Evolutionary conservation across 2,329 filamentous ascomycete species (phyloP).

Genomic region (Coniochaeta sp.): DNA sequence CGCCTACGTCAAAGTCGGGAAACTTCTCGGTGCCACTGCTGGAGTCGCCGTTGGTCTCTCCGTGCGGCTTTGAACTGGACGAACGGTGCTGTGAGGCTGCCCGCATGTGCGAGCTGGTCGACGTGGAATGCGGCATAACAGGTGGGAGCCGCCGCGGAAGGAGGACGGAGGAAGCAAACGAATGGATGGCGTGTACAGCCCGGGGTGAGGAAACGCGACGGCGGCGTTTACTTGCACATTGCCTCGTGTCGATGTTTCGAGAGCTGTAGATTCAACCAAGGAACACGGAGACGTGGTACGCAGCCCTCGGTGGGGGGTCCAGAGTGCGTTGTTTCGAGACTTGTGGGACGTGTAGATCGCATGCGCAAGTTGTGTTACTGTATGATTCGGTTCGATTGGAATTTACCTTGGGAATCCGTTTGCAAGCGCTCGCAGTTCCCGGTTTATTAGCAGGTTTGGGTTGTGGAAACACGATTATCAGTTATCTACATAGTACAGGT

Average conservation of each 20-base stretch:
- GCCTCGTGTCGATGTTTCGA: background rate
- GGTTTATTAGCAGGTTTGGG: background rate
- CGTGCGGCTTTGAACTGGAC: constrained; percentile 19
- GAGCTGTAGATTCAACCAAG: background rate
- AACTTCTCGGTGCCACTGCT: constrained; percentile 45
- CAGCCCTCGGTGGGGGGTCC: background rate
- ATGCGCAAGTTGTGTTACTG: background rate
- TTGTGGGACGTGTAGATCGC: constrained; percentile 1
- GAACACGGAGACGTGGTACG: background rate
- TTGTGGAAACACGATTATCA: background rate
- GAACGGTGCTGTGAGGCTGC: constrained; percentile 24
- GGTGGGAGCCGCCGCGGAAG: background rate
- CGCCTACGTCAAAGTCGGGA: constrained; percentile 40
- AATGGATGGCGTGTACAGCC: background rate
- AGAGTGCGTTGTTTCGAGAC: background rate
- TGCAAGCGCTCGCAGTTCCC: background rate
- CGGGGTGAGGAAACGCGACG: background rate
- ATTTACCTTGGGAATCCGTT: background rate
- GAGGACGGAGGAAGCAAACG: background rate
- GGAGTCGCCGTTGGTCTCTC: constrained; percentile 16
- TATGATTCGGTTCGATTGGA: background rate
- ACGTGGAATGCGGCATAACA: constrained; percentile 34
- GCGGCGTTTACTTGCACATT: background rate
- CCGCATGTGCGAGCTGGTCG: constrained; percentile 20
- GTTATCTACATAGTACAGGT: too few relatives aligned